Percentiles rank a stretch among this genome's conserved stretches.
Evolutionary conservation across 305 asterid genomes (phyloP).

Genomic region (Fraxinus baroniana): DNA sequence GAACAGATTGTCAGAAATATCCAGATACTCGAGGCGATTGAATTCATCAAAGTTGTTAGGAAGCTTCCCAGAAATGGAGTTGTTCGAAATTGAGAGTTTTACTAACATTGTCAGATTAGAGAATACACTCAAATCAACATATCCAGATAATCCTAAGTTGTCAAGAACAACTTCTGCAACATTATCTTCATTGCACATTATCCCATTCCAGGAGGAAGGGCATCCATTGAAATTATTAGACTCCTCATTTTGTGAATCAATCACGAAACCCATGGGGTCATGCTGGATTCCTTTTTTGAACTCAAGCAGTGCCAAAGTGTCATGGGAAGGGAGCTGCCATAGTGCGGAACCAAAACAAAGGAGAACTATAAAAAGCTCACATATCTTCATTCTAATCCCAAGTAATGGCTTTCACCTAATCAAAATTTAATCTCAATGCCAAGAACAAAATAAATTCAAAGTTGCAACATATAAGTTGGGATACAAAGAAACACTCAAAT

Average conservation of each 20-base stretch:
- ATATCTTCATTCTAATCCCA: constrained; percentile 11
- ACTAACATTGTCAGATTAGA: constrained; percentile 79
- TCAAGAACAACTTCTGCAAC: constrained; percentile 91
- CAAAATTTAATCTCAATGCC: not conserved
- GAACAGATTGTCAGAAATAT: constrained; percentile 73
- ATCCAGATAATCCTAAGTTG: constrained; percentile 59
- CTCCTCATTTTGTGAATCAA: constrained; percentile 16
- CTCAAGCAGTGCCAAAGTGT: constrained; percentile 46
- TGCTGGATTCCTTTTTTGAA: constrained; percentile 17
- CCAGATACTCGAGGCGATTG: constrained; percentile 70
- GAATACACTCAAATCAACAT: constrained; percentile 67
- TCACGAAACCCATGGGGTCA: constrained; percentile 15
- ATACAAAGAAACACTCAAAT: not conserved
- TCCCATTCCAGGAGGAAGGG: constrained; percentile 97
- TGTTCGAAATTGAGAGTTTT: constrained; percentile 77
- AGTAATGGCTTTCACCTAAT: not conserved
- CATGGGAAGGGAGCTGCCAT: constrained; percentile 71
- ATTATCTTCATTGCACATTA: constrained; percentile 79
- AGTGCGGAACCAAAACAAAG: not conserved
- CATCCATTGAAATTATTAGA: constrained; percentile 55
- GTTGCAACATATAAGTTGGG: not conserved
- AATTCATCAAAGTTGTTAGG: constrained; percentile 53
- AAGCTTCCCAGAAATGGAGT: constrained; percentile 65
- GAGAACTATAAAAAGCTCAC: not conserved
- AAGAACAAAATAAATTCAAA: not conserved